These are phyloP conservation scores for Phytophthora citrophthora DNA, from an alignment of 352 stramenopile species.

Conservation along the genomic window DNA sequence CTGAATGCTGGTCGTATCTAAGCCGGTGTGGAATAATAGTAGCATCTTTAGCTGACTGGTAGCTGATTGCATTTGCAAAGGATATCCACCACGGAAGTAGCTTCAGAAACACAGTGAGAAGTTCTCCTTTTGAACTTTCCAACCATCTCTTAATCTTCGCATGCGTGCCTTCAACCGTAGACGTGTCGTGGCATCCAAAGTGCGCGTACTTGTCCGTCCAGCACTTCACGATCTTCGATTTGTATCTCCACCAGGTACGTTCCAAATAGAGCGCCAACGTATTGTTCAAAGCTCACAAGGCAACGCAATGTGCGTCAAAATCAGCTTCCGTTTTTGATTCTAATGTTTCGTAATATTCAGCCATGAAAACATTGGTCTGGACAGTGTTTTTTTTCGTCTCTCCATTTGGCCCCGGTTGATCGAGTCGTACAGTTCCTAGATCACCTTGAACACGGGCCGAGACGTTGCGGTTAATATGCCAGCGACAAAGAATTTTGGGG, in stretches of 20 bases:
- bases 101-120: conserved; percentile 2
- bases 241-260: conserved; percentile 5
- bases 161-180: neutral
- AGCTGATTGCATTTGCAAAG: neutral
- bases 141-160: conserved; percentile 5
- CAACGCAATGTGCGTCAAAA: neutral
- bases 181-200: conserved; percentile 1
- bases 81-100: conserved; percentile 8
- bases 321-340: neutral
- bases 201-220: conserved; percentile 2
- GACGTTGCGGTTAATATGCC: conserved; percentile 1
- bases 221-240: neutral
- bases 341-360: neutral
- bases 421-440: neutral
- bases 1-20: neutral
- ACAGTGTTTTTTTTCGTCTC: neutral
- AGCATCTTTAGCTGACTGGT: neutral
- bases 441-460: neutral
- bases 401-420: neutral
- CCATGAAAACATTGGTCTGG: conserved; percentile 5
- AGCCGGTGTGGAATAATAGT: neutral
- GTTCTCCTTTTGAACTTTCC: neutral
- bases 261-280: neutral
- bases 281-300: neutral
- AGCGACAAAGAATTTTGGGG: conserved; percentile 2